Evolutionary conservation across 1,284 basidiomycete genomes (phyloP), one percentile per base, ranked within the genome.

Genomic region (Rhodofomes roseus): DNA sequence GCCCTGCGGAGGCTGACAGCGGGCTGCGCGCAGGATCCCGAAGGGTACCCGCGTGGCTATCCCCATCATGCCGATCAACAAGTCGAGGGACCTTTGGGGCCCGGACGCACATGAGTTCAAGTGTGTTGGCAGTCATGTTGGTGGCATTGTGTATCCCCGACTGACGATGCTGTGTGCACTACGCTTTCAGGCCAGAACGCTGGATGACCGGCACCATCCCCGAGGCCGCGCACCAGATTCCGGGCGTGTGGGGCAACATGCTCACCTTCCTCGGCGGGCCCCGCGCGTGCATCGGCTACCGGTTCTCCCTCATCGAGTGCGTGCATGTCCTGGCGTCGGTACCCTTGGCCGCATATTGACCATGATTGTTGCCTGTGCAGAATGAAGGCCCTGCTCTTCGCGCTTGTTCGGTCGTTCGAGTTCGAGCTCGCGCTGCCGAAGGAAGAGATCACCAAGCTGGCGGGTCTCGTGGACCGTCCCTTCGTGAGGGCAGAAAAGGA

Each of bases 221-320:
- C 0, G 78, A 80, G 40, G 73, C 71, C 0, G 77, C 75, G 1
- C 69, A 70, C 12, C 69, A 68, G 0, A 77, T 88, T 23, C 86
- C 87, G 1, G 82, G 86, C 2, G 54, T 56, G 73, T 88, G 54
- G 54, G 76, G 79, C 20, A 80, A 87, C 62, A 61, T 82, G 66
- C 71, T 89, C 43, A 80, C 81, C 0, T 90, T 89, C 76, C 64
- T 85, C 4, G 82, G 82, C 31, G 86, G 86, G 0, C 78, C 83
- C 4, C 78, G 80, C 41, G 78, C 83, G 0, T 87, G 85, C 58
- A 83, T 56, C 40, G 54, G 54, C 27, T 56, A 11, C 54, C 54
- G 54, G 29, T 56, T 56, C 27, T 56, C 54, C 31, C 40, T 56
- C 20, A 29, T 56, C 43, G 54, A 56, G 54, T 56, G 9, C 29